phyloP scores from a whole-genome alignment of 257 asterid genomes.

The Jacaranda mimosifolia region DNA sequence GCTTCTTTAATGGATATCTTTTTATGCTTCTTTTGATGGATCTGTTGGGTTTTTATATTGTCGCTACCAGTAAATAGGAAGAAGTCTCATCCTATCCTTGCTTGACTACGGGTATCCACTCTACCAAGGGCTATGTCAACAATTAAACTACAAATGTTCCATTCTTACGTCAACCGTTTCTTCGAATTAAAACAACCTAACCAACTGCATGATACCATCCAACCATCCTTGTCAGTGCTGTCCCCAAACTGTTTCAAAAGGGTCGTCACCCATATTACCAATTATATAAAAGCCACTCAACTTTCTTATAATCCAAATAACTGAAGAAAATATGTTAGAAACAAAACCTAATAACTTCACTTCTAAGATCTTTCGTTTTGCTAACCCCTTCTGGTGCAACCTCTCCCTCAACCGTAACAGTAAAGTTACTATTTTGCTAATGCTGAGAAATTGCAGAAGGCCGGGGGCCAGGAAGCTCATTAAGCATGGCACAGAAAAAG shows the following conservation, averaged over 20 bases:
- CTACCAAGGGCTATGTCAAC: conserved; percentile 21
- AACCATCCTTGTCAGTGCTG: not conserved
- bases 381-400: not conserved
- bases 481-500: not conserved
- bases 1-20: no score
- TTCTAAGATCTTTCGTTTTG: not conserved
- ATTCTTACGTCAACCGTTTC: not conserved
- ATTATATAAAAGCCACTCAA: conserved; percentile 1
- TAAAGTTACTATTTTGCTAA: not conserved
- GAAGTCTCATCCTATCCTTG: no score
- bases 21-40: not conserved
- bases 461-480: conserved; percentile 8
- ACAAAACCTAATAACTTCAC: not conserved
- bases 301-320: not conserved
- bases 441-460: not conserved
- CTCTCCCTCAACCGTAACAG: not conserved
- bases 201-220: not conserved
- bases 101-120: not conserved
- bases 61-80: no score
- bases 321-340: not conserved
- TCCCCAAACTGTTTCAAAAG: no score
- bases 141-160: not conserved
- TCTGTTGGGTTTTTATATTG: no score
- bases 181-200: not conserved
- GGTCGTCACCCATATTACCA: no score